Evolutionary conservation across 306 rosid species (phyloP).

Genomic region (Cicer yamashitae): DNA sequence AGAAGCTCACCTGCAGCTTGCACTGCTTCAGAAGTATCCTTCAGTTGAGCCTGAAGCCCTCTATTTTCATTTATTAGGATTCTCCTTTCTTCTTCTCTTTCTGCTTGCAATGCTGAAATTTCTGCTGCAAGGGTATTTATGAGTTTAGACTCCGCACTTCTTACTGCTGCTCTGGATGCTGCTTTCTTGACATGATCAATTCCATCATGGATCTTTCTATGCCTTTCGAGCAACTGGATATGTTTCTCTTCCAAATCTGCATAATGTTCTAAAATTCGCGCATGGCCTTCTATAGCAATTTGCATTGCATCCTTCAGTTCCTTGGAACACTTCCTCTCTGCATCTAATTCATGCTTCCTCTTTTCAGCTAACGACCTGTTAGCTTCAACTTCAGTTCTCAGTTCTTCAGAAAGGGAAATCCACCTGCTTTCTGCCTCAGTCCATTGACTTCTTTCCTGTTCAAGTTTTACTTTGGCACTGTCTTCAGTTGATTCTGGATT

Average conservation of each 20-base stretch:
- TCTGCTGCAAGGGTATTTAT: slow-evolving; percentile 85
- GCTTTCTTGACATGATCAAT: slow-evolving; percentile 78
- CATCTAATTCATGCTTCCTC: slow-evolving; percentile 69
- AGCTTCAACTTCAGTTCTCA: slow-evolving; percentile 80
- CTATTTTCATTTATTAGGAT: slow-evolving; percentile 73
- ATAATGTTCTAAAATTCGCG: slow-evolving; percentile 77
- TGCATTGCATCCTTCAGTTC: slow-evolving; percentile 85
- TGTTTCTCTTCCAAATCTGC: slow-evolving; percentile 95
- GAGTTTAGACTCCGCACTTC: slow-evolving; percentile 80
- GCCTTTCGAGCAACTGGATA: slow-evolving; percentile 78
- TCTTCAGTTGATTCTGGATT: slow-evolving; percentile 62
- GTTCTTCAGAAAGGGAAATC: slow-evolving; percentile 80
- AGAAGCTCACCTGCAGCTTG: slow-evolving; percentile 93
- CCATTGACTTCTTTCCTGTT: slow-evolving; percentile 72
- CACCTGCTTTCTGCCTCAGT: slow-evolving; percentile 77
- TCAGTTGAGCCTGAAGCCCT: slow-evolving; percentile 83
- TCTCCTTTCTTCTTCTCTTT: slow-evolving; percentile 72
- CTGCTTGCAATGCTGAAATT: slow-evolving; percentile 76
- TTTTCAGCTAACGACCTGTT: slow-evolving; percentile 65
- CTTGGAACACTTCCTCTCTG: slow-evolving; percentile 74
- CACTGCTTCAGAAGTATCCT: slow-evolving; percentile 90
- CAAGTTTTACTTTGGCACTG: slow-evolving; percentile 59
- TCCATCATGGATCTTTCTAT: slow-evolving; percentile 79
- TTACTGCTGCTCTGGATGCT: slow-evolving; percentile 77
- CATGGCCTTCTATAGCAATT: slow-evolving; percentile 78